Conservation (phyloP, 305 asterid genomes). For the Euphrasia arctica region DNA sequence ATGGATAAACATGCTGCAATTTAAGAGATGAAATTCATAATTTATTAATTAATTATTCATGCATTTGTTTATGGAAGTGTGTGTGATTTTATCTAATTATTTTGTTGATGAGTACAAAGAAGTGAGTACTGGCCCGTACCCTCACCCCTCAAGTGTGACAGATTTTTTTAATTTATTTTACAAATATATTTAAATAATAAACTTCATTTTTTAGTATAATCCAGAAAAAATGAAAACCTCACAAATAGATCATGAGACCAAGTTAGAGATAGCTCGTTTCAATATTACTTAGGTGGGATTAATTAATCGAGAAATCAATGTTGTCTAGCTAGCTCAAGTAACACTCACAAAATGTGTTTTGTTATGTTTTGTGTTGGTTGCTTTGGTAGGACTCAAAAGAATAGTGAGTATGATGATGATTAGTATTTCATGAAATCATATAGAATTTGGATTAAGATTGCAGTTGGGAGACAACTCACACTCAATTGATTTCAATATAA, state of each 20-base stretch:
- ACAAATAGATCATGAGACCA: too few species aligned
- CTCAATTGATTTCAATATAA: background rate
- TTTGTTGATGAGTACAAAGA: slow-evolving; percentile 27
- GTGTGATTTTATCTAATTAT: slow-evolving; percentile 6
- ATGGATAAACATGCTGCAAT: slow-evolving; percentile 18
- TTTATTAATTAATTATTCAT: background rate
- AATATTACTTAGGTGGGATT: too few species aligned
- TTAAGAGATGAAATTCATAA: slow-evolving; percentile 14
- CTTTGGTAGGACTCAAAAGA: slow-evolving; percentile 1
- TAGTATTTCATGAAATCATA: background rate
- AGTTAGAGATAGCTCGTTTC: too few species aligned
- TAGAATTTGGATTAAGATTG: background rate
- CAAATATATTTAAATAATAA: slow-evolving; percentile 22
- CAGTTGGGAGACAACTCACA: background rate
- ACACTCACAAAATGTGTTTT: background rate
- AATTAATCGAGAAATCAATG: too few species aligned
- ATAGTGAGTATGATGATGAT: background rate
- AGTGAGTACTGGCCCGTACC: slow-evolving; percentile 54
- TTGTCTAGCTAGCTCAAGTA: too few species aligned
- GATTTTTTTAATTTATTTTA: background rate
- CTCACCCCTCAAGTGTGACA: slow-evolving; percentile 34
- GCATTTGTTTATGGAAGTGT: background rate
- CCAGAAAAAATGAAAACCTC: too few species aligned
- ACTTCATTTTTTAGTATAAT: too few species aligned
- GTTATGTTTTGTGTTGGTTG: background rate